Evolutionary conservation across 257 asterid species (phyloP).

Genomic region (Linderniella brevidens): DNA sequence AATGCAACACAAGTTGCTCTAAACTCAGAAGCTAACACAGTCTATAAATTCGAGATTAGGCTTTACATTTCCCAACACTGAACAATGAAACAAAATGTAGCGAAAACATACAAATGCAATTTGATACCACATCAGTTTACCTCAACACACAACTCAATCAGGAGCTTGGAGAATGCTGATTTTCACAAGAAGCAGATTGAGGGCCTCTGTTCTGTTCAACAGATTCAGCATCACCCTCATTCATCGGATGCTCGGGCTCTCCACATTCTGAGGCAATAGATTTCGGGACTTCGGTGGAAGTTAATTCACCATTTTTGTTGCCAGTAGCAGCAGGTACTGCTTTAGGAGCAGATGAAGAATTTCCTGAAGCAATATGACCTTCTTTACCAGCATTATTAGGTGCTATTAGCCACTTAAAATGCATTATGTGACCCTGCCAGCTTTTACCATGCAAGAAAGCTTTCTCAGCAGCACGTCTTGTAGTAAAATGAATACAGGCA

Average conservation of each 20-base stretch:
- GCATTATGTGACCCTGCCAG: slow-evolving; percentile 73
- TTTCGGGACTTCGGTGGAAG: slow-evolving; percentile 14
- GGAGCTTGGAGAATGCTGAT: slow-evolving; percentile 17
- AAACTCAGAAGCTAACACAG: no score
- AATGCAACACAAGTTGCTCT: no score
- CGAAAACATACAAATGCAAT: no score
- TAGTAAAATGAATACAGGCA: slow-evolving; percentile 52
- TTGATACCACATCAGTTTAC: slow-evolving; percentile 24
- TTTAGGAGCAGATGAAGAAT: slow-evolving; percentile 18
- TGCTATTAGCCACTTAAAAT: slow-evolving; percentile 39
- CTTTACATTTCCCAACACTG: no score
- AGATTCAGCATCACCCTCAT: slow-evolving; percentile 16
- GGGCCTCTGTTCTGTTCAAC: slow-evolving; percentile 23
- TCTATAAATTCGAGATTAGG: no score
- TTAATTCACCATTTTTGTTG: slow-evolving; percentile 14
- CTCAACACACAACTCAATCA: slow-evolving; percentile 48
- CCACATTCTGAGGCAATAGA: slow-evolving; percentile 9
- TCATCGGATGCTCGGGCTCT: slow-evolving; percentile 13
- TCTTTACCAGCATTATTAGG: slow-evolving; percentile 22
- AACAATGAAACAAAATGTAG: no score
- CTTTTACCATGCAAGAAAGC: slow-evolving; percentile 71
- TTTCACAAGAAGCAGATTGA: slow-evolving; percentile 23
- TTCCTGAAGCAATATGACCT: slow-evolving; percentile 14
- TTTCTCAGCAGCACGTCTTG: slow-evolving; percentile 70
- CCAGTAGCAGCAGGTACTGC: slow-evolving; percentile 9